Evolutionary conservation across 2,329 filamentous ascomycete genomes (phyloP), one percentile per base, ranked within the genome.

Genomic region (Amesomyces nigricolor): DNA sequence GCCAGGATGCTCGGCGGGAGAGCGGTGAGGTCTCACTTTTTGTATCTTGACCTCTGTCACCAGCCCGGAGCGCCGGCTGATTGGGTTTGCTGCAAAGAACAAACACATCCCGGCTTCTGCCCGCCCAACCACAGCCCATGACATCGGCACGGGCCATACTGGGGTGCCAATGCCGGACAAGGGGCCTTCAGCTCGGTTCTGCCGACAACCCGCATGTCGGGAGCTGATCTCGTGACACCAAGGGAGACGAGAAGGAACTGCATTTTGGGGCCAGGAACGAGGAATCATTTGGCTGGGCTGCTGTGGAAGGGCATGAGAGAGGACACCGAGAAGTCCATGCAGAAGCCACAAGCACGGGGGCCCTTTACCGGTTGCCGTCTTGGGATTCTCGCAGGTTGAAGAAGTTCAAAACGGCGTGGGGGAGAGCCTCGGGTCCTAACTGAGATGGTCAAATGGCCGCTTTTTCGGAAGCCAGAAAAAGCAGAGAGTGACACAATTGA

Each of bases 91-190:
- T n/a, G 10, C 19, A 6, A 38, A 6, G 17, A 51, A 43, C 42
- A 17, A 40, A 46, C 47, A n/a, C 29, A 47, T 26, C 49, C 49
- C 9, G 16, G 46, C 26, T 5, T 17, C 35, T 26, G 11, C n/a
- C 11, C 26, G 30, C 44, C 56, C 56, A 58, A 58, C 53, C 53
- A 56, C 29, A 47, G 26, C 46, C 29, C 26, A 38, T 42, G 40
- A 52, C 22, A 26, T 39, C 46, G 53, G 56, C 56, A 58, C 45
- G 53, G 56, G 32, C 49, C 40, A 52, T 19, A 47, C 22, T 26
- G 39, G 22, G 19, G 7, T 16, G n/a, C 13, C 19, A 32, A 8
- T 32, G 30, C 42, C 29, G 38, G 38, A 39, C 46, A 50, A 19
- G 42, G 53, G 37, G 7, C 22, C 7, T 44, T 38, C 17, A 56